Percentiles rank a stretch among this genome's conserved stretches.
phyloP scores from a whole-genome alignment of 2,329 filamentous ascomycete species.

The Paecilomyces fulvus region DNA sequence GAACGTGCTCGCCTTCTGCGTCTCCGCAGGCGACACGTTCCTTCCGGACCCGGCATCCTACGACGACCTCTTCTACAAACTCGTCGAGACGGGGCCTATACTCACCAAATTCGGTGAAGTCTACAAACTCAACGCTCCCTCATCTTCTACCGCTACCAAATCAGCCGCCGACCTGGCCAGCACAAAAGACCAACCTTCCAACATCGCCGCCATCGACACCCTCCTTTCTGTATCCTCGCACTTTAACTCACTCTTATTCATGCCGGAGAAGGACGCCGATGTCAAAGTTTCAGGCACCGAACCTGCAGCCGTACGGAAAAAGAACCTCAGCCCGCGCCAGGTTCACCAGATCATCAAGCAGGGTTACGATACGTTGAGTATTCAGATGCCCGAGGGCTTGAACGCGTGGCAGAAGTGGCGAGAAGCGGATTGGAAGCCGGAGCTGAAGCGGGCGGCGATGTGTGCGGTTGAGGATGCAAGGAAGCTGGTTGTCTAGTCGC shows the following conservation, averaged over 20 bases:
- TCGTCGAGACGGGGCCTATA: conserved; percentile 82
- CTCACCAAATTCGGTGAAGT: conserved; percentile 73
- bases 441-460: conserved; percentile 81
- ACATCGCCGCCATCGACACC: conserved; percentile 68
- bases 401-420: conserved; percentile 80
- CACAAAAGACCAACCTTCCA: conserved; percentile 9
- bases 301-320: conserved; percentile 38
- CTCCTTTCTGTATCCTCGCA: conserved; percentile 71
- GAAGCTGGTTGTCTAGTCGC: conserved; percentile 30
- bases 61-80: conserved; percentile 97
- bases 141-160: conserved; percentile 13
- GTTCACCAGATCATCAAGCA: conserved; percentile 90
- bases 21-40: conserved; percentile 84
- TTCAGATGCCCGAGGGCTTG: conserved; percentile 78
- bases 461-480: conserved; percentile 65
- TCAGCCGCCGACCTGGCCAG: conserved; percentile 13
- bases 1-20: conserved; percentile 71
- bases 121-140: conserved; percentile 45
- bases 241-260: conserved; percentile 69
- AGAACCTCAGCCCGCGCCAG: conserved; percentile 70
- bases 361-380: conserved; percentile 89
- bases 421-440: conserved; percentile 73
- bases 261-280: conserved; percentile 40
- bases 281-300: conserved; percentile 13
- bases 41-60: conserved; percentile 79